Conservation (phyloP, 2,329 filamentous ascomycete species). For the Aspergillus quadrilineatus region DNA sequence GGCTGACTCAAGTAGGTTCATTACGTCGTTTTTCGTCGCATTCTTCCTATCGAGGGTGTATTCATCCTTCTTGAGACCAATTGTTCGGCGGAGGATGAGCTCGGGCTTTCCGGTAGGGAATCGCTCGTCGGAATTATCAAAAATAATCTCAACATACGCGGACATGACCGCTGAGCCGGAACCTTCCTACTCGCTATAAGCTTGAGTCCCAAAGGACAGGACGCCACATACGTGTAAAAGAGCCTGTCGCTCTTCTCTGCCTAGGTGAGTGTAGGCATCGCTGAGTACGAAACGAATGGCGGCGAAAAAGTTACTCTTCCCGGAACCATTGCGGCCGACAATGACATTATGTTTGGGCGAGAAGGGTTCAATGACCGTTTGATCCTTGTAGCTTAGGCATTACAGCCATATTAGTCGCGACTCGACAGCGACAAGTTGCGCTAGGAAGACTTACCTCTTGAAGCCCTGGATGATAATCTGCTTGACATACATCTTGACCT, state of each 20-base stretch:
- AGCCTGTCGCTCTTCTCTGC: slow-evolving; percentile 90
- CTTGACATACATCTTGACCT: slow-evolving; percentile 86
- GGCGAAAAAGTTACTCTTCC: slow-evolving; percentile 99
- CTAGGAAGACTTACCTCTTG: slow-evolving; percentile 70
- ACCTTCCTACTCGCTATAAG: slow-evolving; percentile 64
- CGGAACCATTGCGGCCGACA: slow-evolving; percentile 97
- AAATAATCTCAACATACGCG: slow-evolving; percentile 98
- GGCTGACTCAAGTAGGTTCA: slow-evolving; percentile 91
- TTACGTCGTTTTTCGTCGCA: slow-evolving; percentile 88
- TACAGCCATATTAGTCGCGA: slow-evolving; percentile 67
- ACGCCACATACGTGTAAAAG: slow-evolving; percentile 69
- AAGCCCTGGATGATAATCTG: slow-evolving; percentile 99
- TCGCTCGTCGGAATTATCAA: slow-evolving; percentile 94
- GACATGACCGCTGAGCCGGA: slow-evolving; percentile 98
- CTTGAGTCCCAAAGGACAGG: neutral
- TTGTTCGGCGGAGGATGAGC: slow-evolving; percentile 85
- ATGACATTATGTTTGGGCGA: slow-evolving; percentile 97
- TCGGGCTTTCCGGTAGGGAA: slow-evolving; percentile 93
- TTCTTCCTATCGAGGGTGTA: slow-evolving; percentile 98
- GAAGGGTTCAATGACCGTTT: slow-evolving; percentile 97
- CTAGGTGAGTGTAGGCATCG: slow-evolving; percentile 95
- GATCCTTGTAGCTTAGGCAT: slow-evolving; percentile 85
- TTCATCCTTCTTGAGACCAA: slow-evolving; percentile 97
- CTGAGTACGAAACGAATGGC: slow-evolving; percentile 97
- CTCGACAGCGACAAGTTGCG: slow-evolving; percentile 36